Evolutionary conservation across 2,329 filamentous ascomycete species (phyloP).

Genomic region (Fusarium sacchari): DNA sequence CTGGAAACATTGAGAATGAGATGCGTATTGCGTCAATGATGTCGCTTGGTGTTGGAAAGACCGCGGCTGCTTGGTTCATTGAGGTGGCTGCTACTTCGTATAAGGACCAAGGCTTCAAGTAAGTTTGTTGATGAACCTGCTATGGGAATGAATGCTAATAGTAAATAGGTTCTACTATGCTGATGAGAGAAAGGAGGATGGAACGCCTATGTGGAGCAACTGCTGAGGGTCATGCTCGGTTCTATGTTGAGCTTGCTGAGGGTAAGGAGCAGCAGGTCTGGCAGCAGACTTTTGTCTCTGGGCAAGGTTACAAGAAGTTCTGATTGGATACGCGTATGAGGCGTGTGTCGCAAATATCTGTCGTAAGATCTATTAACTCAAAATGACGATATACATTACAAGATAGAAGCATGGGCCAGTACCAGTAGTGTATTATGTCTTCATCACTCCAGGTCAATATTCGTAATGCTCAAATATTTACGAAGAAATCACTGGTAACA

Average conservation of each 20-base stretch:
- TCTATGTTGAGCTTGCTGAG: slow-evolving; percentile 15
- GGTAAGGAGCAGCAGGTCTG: not conserved
- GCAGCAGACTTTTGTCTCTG: slow-evolving; percentile 21
- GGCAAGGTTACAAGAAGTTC: slow-evolving; percentile 9
- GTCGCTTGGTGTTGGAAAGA: slow-evolving; percentile 10
- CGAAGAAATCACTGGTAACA: fast-evolving
- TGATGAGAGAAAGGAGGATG: slow-evolving; percentile 15
- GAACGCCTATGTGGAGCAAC: not conserved
- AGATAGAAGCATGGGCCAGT: not conserved
- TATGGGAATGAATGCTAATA: fast-evolving
- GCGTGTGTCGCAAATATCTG: no score
- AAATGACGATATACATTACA: not conserved
- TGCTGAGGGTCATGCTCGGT: not conserved
- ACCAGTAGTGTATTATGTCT: not conserved
- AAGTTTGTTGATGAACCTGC: fast-evolving
- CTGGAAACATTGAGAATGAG: slow-evolving; percentile 3
- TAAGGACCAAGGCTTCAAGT: slow-evolving; percentile 3
- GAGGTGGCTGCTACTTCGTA: not conserved
- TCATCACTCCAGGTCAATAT: fast-evolving
- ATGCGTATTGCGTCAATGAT: not conserved
- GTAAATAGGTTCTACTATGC: slow-evolving; percentile 5
- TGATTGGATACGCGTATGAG: not conserved
- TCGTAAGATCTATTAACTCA: no score
- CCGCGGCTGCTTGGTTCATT: not conserved
- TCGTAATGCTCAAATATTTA: fast-evolving